Percentiles rank a stretch among this genome's conserved stretches.
Conservation (phyloP, 306 rosid species). For the Rosa multiflora region DNA sequence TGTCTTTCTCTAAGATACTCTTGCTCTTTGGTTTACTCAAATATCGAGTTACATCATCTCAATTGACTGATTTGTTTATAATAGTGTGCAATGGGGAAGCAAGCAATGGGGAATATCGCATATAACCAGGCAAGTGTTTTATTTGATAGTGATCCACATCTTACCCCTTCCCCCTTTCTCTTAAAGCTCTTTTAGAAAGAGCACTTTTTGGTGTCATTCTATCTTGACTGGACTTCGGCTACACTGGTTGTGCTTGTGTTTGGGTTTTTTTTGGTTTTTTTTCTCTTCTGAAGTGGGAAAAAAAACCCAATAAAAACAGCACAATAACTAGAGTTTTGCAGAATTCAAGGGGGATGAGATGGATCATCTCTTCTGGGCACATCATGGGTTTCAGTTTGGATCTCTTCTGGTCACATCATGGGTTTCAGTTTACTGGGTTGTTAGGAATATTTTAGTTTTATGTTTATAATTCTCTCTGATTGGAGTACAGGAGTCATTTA, state of each 20-base stretch:
- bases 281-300: background rate
- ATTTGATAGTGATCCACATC: background rate
- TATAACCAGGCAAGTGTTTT: slow-evolving; percentile 67
- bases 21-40: background rate
- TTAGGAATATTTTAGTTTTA: background rate
- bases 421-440: background rate
- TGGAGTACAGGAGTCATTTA: background rate
- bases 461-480: background rate
- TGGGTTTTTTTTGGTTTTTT: background rate
- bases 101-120: slow-evolving; percentile 98
- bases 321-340: background rate
- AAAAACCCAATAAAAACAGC: background rate
- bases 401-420: background rate
- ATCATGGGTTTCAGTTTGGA: background rate
- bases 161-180: background rate
- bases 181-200: background rate
- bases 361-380: background rate
- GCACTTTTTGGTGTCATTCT: background rate
- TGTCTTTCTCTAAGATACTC: background rate
- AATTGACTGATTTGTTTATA: slow-evolving; percentile 20
- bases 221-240: background rate
- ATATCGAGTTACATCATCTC: slow-evolving; percentile 11
- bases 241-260: background rate
- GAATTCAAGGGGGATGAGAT: background rate
- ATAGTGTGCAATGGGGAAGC: slow-evolving; percentile 99